Evolutionary conservation across 345 rosid genomes (phyloP), one percentile per base, ranked within the genome.

Genomic region (Dipteronia sinensis): DNA sequence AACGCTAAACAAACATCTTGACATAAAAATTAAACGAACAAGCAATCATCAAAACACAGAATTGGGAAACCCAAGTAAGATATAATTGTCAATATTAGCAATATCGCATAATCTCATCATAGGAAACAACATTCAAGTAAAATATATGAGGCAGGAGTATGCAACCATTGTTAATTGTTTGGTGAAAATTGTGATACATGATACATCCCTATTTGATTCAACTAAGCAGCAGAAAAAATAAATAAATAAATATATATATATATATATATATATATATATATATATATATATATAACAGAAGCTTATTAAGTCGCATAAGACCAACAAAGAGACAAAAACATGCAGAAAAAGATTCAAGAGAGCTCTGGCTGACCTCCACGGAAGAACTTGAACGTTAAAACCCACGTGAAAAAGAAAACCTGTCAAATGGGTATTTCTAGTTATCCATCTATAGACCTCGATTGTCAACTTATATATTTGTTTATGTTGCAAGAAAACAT

Each of bases 381-480:
- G 83, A 78, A 82, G 79, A 83, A 77, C 79, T 79, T 59, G 80
- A 81, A 82, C 87, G 88, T 85, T 76, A 71, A 86, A 83, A 79
- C 84, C 86, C 85, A 87, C 87, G 85, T 83, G 65, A 77, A 77
- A 75, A 66, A 75, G n/a, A 56, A 58, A 72, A 77, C 81, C 85
- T 67, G 67, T 19, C n/a, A 78, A 78, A 82, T 76, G 85, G 83
- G 68, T 72, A 49, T 65, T 71, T 78, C 61, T 53, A 31, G 79
- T 80, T 73, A 79, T 58, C 74, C 77, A 83, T 80, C 82, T 69
- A 40, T 53, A 20, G 56, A 82, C 83, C 82, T 86, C 80, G 81
- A 83, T 82, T 77, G 81, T 77, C 80, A 85, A 84, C 83, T 70
- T 53, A 58, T 59, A 59, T 59, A 58, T 58, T 5, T 74, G 8